Evolutionary conservation across 1,284 basidiomycete genomes (phyloP).

Genomic region (Cystobasidium sp.): DNA sequence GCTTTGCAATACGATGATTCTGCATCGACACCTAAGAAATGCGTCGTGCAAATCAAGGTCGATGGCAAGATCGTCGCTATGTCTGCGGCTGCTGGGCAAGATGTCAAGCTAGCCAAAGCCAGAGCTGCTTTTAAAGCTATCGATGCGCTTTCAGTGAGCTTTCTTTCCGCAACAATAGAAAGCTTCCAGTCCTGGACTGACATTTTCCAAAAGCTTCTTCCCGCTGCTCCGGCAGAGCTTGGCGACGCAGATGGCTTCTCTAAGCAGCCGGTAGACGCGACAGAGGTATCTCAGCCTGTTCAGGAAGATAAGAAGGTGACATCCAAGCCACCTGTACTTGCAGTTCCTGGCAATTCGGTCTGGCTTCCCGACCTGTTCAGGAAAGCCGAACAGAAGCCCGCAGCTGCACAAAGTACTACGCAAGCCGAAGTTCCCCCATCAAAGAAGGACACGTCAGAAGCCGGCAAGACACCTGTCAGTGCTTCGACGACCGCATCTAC

Average conservation of each 20-base stretch:
- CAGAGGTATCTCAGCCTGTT: neutral
- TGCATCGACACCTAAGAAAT: conserved; percentile 31
- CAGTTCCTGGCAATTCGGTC: conserved; percentile 15
- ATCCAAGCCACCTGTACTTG: conserved; percentile 1
- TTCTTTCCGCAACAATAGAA: neutral
- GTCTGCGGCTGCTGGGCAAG: conserved; percentile 36
- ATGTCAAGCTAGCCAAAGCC: conserved; percentile 42
- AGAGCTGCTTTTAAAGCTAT: conserved; percentile 44
- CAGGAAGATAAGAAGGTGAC: neutral
- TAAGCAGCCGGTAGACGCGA: neutral
- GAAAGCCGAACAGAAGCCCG: neutral
- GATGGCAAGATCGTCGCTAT: conserved; percentile 16
- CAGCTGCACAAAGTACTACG: neutral
- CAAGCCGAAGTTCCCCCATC: neutral
- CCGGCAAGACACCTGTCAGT: neutral
- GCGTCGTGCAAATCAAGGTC: conserved; percentile 31
- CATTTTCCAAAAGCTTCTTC: conserved; percentile 30
- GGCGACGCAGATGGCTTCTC: conserved; percentile 4
- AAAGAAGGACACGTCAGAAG: neutral
- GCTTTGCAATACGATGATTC: conserved; percentile 31
- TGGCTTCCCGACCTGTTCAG: conserved; percentile 22
- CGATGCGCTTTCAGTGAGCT: conserved; percentile 29
- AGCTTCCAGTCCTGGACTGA: neutral
- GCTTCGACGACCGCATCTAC: conserved; percentile 7
- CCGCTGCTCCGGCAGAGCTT: conserved; percentile 22